Base-by-base conservation (phyloP, 2,329 filamentous ascomycete species). In the Alternaria triticina region DNA sequence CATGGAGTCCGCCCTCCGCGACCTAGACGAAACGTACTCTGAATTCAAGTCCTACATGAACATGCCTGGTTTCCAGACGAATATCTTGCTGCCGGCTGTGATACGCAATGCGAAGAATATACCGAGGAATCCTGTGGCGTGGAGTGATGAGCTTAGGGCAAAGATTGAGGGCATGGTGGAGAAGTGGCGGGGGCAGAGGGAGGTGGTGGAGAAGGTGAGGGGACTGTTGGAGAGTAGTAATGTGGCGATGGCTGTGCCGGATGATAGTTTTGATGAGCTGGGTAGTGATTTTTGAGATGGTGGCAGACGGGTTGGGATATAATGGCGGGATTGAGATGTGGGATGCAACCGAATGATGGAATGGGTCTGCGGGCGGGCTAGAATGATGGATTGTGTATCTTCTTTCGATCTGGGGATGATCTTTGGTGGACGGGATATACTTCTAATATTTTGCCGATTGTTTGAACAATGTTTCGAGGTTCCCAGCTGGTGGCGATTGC, bases 241-340 rank as follows among this genome's bases (percentile, higher is more conserved):
- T 17, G 68, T 70, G 46, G 67, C 65, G 1, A 61, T 77, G 20
- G 56, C 64, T 4, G 13, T 74, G 2, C 68, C 74, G 6, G 74
- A 76, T 5, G 69, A 77, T 46, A 70, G 68, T 0, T 77, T 77
- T 45, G 75, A 77, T 52, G 61, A 70, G 15, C 6, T 68, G 22
- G 64, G 44, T 0, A 71, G 65, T 46, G 67, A 74, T 2, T 59
- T 68, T 15, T 71, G 22, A 40, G 1, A 10, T 40, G 5, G 36
- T 40, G 6, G 13, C 8, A 3, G 15, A 13, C 17, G 9, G 20
- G 9, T 1, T 15, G 22, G 51, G n/a, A 40, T 40, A 2, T 40
- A 40, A 40, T 40, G 36, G n/a, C 36, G 17, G 36, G 36, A 17
- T 40, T 40, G 36, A 40, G n/a, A 40, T 5, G 9, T 40, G 36